Percentiles rank a stretch among this genome's conserved stretches.
These are phyloP conservation scores for Candida broadrunensis DNA, from an alignment of 805 yeast species.

Conservation along the genomic window DNA sequence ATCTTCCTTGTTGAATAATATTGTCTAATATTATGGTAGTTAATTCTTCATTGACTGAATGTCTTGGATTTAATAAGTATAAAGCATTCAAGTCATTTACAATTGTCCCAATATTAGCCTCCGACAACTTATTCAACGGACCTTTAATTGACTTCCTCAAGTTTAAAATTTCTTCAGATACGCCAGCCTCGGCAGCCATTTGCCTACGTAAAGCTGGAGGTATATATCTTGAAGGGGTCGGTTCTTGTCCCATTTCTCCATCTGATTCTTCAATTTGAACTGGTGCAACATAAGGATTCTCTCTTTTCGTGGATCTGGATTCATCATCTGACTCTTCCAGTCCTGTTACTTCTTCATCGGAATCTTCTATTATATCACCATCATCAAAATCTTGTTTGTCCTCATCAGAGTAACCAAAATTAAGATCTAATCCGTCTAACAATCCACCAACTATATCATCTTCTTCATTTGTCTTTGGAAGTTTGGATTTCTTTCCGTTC, in stretches of 20 bases:
- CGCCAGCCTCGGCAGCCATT: constrained; percentile 38
- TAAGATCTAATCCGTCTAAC: constrained; percentile 69
- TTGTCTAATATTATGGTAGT: constrained; percentile 63
- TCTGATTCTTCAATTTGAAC: constrained; percentile 5
- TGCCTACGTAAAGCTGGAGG: constrained; percentile 83
- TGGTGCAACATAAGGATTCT: constrained; percentile 78
- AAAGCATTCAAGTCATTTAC: constrained; percentile 64
- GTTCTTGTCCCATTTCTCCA: constrained; percentile 4
- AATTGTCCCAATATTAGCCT: constrained; percentile 72
- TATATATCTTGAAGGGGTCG: constrained; percentile 50
- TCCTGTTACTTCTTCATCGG: constrained; percentile 13
- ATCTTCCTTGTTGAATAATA: constrained; percentile 56
- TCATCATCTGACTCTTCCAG: constrained; percentile 13
- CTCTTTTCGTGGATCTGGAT: constrained; percentile 28
- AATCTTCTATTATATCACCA: constrained; percentile 13
- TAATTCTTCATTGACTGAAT: constrained; percentile 69
- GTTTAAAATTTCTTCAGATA: constrained; percentile 38
- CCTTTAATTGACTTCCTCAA: constrained; percentile 72
- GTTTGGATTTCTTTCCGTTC: constrained; percentile 46
- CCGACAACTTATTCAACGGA: constrained; percentile 83
- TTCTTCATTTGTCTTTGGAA: constrained; percentile 56
- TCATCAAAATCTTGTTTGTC: constrained; percentile 10
- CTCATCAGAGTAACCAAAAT: constrained; percentile 22
- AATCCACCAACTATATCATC: constrained; percentile 84
- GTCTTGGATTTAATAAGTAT: constrained; percentile 69